Conservation (phyloP, 2,329 filamentous ascomycete species). For the Beauveria bassiana region DNA sequence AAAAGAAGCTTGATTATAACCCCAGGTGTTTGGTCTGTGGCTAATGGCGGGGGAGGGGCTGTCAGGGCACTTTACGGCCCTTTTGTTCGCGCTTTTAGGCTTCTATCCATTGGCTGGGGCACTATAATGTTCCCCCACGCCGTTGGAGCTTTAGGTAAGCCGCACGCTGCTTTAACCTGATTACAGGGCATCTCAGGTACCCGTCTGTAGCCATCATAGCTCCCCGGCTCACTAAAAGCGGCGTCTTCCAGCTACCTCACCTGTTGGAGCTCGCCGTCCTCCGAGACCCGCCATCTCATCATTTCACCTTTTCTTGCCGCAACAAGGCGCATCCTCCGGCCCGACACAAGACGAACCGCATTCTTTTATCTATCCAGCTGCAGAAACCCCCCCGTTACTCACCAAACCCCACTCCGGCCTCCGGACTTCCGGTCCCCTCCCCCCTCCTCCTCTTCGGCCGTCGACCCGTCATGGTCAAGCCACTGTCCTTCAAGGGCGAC, state of each 20-base stretch:
- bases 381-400: neutral
- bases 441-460: no score
- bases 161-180: neutral
- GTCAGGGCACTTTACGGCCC: neutral
- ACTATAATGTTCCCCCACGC: neutral
- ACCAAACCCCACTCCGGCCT: neutral
- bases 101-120: neutral
- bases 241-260: neutral
- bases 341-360: neutral
- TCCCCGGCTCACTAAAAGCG: neutral
- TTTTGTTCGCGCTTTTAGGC: neutral
- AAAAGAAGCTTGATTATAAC: neutral
- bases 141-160: neutral
- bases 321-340: neutral
- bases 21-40: neutral
- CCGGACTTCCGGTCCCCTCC: neutral
- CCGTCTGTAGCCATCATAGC: no score
- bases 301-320: conserved; percentile 1
- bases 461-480: conserved; percentile 63
- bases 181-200: neutral
- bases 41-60: conserved; percentile 10
- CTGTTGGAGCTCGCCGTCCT: conserved; percentile 26
- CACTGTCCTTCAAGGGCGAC: conserved; percentile 93
- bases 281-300: conserved; percentile 16
- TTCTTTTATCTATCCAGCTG: neutral